Percentiles rank a stretch among this genome's conserved stretches.
Evolutionary conservation across 768 basidiomycete species (phyloP).

Genomic region (Xerocomus potaroensis): DNA sequence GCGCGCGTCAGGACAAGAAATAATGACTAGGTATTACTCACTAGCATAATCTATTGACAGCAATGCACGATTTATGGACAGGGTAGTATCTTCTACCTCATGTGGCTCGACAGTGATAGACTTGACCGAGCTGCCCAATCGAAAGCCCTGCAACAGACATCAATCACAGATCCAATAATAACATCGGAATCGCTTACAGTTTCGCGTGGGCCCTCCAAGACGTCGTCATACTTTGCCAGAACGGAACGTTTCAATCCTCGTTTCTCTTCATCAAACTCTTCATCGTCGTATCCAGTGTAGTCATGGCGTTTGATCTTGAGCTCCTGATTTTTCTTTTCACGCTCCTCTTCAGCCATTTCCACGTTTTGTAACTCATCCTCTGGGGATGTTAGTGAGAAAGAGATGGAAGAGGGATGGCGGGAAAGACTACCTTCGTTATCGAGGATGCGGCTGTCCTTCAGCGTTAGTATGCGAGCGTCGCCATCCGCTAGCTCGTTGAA

Average conservation of each 20-base stretch:
- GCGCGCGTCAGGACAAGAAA: conserved; percentile 9
- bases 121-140: conserved; percentile 64
- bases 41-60: conserved; percentile 88
- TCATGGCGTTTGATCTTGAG: conserved; percentile 84
- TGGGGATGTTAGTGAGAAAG: conserved; percentile 28
- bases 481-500: conserved; percentile 90
- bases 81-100: conserved; percentile 45
- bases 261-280: conserved; percentile 76
- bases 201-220: conserved; percentile 69
- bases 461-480: conserved; percentile 90
- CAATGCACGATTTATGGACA: conserved; percentile 73
- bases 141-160: conserved; percentile 62
- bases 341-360: conserved; percentile 88
- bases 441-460: conserved; percentile 94
- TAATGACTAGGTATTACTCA: conserved; percentile 37
- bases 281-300: conserved; percentile 96
- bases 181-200: conserved; percentile 42
- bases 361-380: conserved; percentile 98
- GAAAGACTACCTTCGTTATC: conserved; percentile 76
- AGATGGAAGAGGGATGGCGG: neutral
- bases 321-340: conserved; percentile 71
- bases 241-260: conserved; percentile 80
- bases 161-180: neutral
- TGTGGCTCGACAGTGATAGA: conserved; percentile 34
- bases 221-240: conserved; percentile 92